phyloP scores from a whole-genome alignment of 23 red algal species.

The Gracilaria gracilis region DNA sequence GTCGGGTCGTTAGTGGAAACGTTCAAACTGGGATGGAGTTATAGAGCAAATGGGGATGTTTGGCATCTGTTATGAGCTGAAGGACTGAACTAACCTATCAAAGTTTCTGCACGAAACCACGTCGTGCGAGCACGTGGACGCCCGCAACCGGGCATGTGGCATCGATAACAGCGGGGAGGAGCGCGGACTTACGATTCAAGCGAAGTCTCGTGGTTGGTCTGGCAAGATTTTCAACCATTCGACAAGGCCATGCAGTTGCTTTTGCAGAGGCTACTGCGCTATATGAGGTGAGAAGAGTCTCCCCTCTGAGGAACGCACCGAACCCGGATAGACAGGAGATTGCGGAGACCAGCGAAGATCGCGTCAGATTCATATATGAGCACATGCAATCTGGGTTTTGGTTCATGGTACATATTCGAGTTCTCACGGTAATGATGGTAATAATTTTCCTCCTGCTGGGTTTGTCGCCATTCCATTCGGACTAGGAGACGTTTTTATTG shows the following conservation, averaged over 20 bases:
- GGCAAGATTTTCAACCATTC: slow-evolving; percentile 11
- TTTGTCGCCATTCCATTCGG: no score
- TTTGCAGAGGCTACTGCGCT: slow-evolving; percentile 7
- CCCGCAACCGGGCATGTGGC: slow-evolving; percentile 14
- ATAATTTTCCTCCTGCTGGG: no score
- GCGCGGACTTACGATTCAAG: slow-evolving; percentile 4
- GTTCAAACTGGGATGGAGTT: slow-evolving; percentile 2
- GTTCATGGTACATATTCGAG: no score
- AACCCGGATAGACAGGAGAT: slow-evolving; percentile 12
- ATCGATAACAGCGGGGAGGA: neutral
- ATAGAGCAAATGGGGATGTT: slow-evolving; percentile 16
- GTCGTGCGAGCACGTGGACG: neutral
- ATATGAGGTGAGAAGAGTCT: neutral
- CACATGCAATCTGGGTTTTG: neutral
- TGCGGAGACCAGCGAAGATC: slow-evolving; percentile 8
- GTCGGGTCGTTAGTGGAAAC: neutral
- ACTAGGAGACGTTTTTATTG: no score
- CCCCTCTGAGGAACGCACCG: neutral
- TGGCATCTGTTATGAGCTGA: neutral
- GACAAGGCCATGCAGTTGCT: slow-evolving; percentile 1
- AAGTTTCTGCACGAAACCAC: neutral
- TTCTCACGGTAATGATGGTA: no score
- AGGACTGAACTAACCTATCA: neutral
- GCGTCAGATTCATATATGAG: neutral
- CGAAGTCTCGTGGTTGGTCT: neutral